Evolutionary conservation across 2,329 filamentous ascomycete genomes (phyloP).

Genomic region (Trichoderma sp.): DNA sequence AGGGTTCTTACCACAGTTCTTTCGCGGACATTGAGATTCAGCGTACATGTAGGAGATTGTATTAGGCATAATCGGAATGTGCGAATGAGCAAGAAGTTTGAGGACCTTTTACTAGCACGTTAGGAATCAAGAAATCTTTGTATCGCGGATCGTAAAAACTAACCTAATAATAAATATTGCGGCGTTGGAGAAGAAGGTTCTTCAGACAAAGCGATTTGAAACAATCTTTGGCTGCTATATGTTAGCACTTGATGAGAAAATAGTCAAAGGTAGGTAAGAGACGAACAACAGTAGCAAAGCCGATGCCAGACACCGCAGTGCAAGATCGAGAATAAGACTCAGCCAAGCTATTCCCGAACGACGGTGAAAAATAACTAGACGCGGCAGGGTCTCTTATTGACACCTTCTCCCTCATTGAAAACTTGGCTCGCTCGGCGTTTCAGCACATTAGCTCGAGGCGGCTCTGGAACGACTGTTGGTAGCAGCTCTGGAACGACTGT

Average conservation of each 20-base stretch:
- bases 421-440: background rate
- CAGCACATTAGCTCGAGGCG: background rate
- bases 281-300: background rate
- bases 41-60: background rate
- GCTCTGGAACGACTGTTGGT: background rate
- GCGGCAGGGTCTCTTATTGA: background rate
- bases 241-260: too few relatives aligned
- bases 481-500: background rate
- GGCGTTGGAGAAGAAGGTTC: too few relatives aligned
- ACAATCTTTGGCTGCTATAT: too few relatives aligned
- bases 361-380: background rate
- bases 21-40: background rate
- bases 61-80: background rate
- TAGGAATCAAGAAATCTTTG: background rate
- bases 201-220: too few relatives aligned
- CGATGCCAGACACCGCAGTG: background rate
- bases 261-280: too few relatives aligned
- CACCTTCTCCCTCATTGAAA: background rate
- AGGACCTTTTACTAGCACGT: background rate
- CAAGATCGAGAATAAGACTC: background rate
- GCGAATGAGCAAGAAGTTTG: background rate
- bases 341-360: background rate
- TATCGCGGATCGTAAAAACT: too few relatives aligned
- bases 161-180: too few relatives aligned
- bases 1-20: background rate